phyloP scores from a whole-genome alignment of 2,329 filamentous ascomycete species.

The Acrocalymma vagum region DNA sequence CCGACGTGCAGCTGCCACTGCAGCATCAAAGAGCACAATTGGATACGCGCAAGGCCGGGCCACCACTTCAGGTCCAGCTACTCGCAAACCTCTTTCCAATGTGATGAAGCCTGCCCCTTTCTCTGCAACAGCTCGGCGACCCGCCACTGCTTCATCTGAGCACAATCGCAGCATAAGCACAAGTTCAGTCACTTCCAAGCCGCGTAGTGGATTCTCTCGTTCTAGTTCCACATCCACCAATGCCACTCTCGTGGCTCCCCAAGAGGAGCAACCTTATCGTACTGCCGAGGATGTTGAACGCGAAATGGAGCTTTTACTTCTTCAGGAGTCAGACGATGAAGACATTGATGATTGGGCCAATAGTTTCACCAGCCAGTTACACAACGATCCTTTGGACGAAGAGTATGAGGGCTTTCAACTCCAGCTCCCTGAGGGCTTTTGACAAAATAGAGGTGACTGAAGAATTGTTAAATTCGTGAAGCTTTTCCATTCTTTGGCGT shows the following conservation, averaged over 20 bases:
- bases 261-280: slow-evolving; percentile 25
- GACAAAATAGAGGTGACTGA: slow-evolving; percentile 1
- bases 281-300: slow-evolving; percentile 45
- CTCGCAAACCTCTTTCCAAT: slow-evolving; percentile 47
- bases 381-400: slow-evolving; percentile 34
- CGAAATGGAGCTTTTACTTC: slow-evolving; percentile 38
- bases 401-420: slow-evolving; percentile 42
- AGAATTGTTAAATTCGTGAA: background rate
- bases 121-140: slow-evolving; percentile 28
- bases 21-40: slow-evolving; percentile 80
- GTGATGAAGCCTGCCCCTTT: slow-evolving; percentile 41
- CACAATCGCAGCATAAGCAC: slow-evolving; percentile 23
- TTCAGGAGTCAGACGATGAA: slow-evolving; percentile 36
- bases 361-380: slow-evolving; percentile 36
- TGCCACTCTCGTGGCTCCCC: slow-evolving; percentile 35
- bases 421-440: slow-evolving; percentile 40
- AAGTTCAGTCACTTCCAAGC: slow-evolving; percentile 18
- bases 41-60: slow-evolving; percentile 83
- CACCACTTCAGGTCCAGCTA: slow-evolving; percentile 53
- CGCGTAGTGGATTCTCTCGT: slow-evolving; percentile 36
- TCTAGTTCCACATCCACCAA: slow-evolving; percentile 43
- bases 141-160: slow-evolving; percentile 22
- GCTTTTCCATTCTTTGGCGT: background rate
- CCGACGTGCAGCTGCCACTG: slow-evolving; percentile 68
- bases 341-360: slow-evolving; percentile 42